Evolutionary conservation across 257 asterid genomes (phyloP), one percentile per base, ranked within the genome.

Genomic region (Vinca minor): DNA sequence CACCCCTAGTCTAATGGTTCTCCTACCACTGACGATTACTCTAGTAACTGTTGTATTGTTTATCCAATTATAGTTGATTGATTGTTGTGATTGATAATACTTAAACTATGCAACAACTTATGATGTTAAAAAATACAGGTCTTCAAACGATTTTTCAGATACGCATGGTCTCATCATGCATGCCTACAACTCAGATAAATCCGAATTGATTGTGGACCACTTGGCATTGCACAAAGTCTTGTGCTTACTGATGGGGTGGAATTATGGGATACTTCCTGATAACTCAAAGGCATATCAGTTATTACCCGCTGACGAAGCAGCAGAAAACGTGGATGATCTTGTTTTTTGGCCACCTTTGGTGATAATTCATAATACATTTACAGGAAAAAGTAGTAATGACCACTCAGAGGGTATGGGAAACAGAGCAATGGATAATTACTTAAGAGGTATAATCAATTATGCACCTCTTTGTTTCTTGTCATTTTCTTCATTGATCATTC

Each of bases 161-260:
- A 79, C 79, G 73, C 98, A 93, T 78, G 76, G 83, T 74, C 94
- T 89, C 73, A 75, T 87, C 82, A 84, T 93, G 91, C 98, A 93
- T 52, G 76, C 90, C 14, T 87, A 87, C 95, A 71, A 76, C 83
- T 65, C 85, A 48, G 95, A 89, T 70, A 77, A 49, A 68, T 80
- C 81, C 50, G 91, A 81, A 65, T 74, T 79, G 73, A 64, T 75
- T 66, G 90, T 84, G 82, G 93, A 93, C 69, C 98, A 93, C 84
- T 81, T 87, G 81, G 98, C 82, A 71, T 85, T 89, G 65, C 96
- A 93, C 78, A 89, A 89, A 78, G 94, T 96, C 66, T 67, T 87
- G 78, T 93, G 97, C 86, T 67, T 89, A 81, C 77, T 93, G 73
- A 87, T 87, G 97, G 96, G 97, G 52, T 93, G 98, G 98, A 87